A percentile compares a stretch with the other conserved stretches of the same genome.
Evolutionary conservation across 179 eudicot species (phyloP).

Genomic region (Gypsophila paniculata): DNA sequence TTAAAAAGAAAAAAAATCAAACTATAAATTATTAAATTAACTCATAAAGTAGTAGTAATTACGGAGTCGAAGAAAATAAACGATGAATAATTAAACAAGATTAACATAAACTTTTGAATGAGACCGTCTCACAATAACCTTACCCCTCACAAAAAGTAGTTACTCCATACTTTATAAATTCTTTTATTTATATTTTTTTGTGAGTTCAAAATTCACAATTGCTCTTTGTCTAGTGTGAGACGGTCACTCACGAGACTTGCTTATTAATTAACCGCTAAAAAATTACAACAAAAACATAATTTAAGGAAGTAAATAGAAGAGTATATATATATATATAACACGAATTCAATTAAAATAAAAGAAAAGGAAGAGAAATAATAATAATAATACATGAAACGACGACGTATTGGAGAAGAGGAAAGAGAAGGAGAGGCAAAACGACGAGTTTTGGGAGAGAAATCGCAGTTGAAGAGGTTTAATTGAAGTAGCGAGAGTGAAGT

Average conservation of each 20-base stretch:
- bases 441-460: constrained; percentile 20
- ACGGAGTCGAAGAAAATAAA: not conserved
- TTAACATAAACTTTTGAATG: too few species aligned
- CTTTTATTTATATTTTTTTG: too few species aligned
- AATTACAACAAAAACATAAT: not conserved
- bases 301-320: not conserved
- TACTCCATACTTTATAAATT: too few species aligned
- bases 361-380: not conserved
- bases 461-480: constrained; percentile 23
- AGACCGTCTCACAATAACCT: too few species aligned
- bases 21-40: too few species aligned
- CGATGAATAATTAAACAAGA: too few species aligned
- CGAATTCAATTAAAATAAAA: not conserved
- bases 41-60: too few species aligned
- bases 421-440: constrained; percentile 19
- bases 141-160: too few species aligned
- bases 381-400: constrained; percentile 24
- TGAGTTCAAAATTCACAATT: too few species aligned
- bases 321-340: too few species aligned
- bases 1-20: not conserved
- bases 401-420: constrained; percentile 17
- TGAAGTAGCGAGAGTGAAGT: constrained; percentile 4
- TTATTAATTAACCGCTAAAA: not conserved
- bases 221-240: too few species aligned
- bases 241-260: too few species aligned